A percentile compares a stretch with the other conserved stretches of the same genome.
Evolutionary conservation across 495 filamentous ascomycete species (phyloP).

Genomic region (Aspergillus campestris): DNA sequence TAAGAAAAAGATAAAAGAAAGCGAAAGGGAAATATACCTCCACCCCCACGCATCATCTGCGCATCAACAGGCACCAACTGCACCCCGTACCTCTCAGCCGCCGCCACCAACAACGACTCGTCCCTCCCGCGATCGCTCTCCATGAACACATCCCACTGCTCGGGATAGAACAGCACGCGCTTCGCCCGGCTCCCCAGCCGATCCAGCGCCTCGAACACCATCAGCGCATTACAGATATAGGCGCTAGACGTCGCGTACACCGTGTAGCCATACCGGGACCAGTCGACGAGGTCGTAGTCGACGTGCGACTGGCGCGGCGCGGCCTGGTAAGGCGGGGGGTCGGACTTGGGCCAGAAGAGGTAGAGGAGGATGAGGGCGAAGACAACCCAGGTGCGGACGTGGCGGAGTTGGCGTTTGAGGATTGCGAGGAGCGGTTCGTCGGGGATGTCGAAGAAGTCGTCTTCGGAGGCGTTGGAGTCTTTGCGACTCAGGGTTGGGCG

Average conservation of each 20-base stretch:
- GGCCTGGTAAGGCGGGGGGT: conserved; percentile 8
- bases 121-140: conserved; percentile 33
- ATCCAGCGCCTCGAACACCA: conserved; percentile 61
- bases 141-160: conserved; percentile 40
- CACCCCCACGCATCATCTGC: conserved; percentile 37
- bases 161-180: conserved; percentile 59
- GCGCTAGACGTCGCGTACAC: conserved; percentile 62
- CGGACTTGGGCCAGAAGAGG: conserved; percentile 22
- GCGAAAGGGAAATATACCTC: conserved; percentile 20
- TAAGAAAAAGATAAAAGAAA: background rate
- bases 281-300: conserved; percentile 41
- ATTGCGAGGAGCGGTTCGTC: conserved; percentile 27
- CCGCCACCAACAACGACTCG: conserved; percentile 50
- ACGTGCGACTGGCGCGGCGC: conserved; percentile 23
- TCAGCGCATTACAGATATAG: conserved; percentile 68
- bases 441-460: conserved; percentile 39
- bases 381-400: conserved; percentile 29
- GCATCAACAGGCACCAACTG: conserved; percentile 51
- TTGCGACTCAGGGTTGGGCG: conserved; percentile 9
- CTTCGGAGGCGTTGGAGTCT: conserved; percentile 28
- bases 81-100: conserved; percentile 52
- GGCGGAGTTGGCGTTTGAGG: conserved; percentile 29
- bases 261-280: conserved; percentile 59
- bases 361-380: conserved; percentile 24
- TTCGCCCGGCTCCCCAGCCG: conserved; percentile 55